Percentiles rank a stretch among this genome's conserved stretches.
Evolutionary conservation across 2,329 filamentous ascomycete genomes (phyloP).

Genomic region (Colletotrichum higginsianum): DNA sequence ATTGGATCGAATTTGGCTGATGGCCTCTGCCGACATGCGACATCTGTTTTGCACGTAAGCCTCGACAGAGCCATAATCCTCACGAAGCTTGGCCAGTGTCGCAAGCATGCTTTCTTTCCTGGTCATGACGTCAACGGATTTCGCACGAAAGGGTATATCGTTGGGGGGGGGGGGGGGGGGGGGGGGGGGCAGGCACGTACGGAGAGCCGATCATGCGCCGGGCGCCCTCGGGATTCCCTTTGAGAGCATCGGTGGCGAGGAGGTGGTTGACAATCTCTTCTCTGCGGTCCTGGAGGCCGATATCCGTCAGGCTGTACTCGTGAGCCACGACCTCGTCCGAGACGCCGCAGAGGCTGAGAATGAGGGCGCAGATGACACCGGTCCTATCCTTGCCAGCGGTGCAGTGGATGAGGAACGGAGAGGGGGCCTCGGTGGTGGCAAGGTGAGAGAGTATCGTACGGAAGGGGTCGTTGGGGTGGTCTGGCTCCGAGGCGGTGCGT

Average conservation of each 20-base stretch:
- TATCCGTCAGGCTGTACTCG: conserved; percentile 79
- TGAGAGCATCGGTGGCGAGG: conserved; percentile 65
- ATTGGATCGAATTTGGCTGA: conserved; percentile 67
- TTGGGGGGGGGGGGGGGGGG: not conserved
- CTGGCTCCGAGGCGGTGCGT: conserved; percentile 58
- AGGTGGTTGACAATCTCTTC: conserved; percentile 66
- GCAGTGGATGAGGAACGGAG: conserved; percentile 78
- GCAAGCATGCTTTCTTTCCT: conserved; percentile 65
- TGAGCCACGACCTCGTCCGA: conserved; percentile 70
- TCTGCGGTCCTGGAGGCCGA: conserved; percentile 69
- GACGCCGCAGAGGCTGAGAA: conserved; percentile 76
- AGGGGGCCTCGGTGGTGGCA: conserved; percentile 53
- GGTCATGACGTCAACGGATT: conserved; percentile 5
- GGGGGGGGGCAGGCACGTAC: conserved; percentile 48
- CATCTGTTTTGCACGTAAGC: conserved; percentile 73
- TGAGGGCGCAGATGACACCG: conserved; percentile 76
- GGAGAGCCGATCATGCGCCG: conserved; percentile 61
- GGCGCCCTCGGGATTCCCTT: conserved; percentile 60
- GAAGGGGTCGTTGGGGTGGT: conserved; percentile 58
- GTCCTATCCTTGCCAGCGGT: conserved; percentile 85
- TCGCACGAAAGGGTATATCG: not conserved
- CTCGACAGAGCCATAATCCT: conserved; percentile 75
- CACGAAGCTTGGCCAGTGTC: conserved; percentile 68
- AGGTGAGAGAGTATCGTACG: conserved; percentile 69
- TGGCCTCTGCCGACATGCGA: conserved; percentile 68